Base-by-base conservation (phyloP, 2,329 filamentous ascomycete species). In the Calonectria pauciramosa region DNA sequence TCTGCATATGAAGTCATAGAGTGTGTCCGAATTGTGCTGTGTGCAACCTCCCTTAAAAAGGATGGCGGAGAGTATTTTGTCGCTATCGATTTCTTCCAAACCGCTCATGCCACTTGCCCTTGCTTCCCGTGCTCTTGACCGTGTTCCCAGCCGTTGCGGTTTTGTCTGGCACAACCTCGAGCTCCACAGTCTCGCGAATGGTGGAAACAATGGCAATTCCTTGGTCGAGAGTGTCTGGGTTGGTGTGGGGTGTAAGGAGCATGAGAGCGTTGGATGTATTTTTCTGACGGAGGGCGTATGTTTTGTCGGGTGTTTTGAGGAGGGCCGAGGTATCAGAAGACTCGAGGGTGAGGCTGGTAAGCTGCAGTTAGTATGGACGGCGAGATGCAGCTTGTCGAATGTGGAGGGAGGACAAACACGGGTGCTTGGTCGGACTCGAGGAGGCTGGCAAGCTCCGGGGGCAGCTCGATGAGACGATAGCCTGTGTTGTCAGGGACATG, bases 201-300 rank as follows among this genome's bases (percentile, higher is more conserved):
- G 89, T 92, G 11, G 90, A 87, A 26, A 93, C 85, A 13, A 88
- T 85, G 51, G 85, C 85, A 2, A 93, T 77, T 14, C 86, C 85
- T 2, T 83, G 77, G 36, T 84, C 81, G 10, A 83, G 75, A 20
- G 72, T 70, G 32, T 72, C 75, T 3, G 64, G 65, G 6, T 78
- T 59, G 16, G 73, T 23, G 60, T 73, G 49, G 7, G 87, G 84
- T 32, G 85, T 82, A 38, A 93, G 85, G 4, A 93, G 82, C 79
- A 93, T 89, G 60, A 93, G 86, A n/a, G 90, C 89, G 80, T 93
- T 93, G 59, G 92, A 93, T 0, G 92, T 93, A 82, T 93, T 93
- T 82, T 93, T 93, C 80, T 93, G 92, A 36, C 90, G 90, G 60
- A 93, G 86, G 8, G 87, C 87, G 84, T 92, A 93, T 20, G 88